These are phyloP conservation scores for Nevesoporus exiguus DNA, from an alignment of 768 basidiomycete species.

Conservation along the genomic window DNA sequence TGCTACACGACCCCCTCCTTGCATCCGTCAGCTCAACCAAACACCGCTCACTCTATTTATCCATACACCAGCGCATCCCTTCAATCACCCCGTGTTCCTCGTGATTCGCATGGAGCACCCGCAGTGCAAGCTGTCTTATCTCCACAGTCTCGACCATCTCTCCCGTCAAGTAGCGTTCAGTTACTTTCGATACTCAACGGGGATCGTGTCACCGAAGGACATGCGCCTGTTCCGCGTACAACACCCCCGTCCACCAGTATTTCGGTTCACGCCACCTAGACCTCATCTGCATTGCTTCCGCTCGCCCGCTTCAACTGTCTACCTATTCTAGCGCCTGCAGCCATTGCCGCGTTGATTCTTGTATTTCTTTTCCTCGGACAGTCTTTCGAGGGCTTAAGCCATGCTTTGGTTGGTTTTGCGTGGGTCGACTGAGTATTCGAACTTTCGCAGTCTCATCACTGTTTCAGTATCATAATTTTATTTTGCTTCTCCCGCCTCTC, in stretches of 20 bases:
- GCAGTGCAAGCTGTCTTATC: slow-evolving; percentile 11
- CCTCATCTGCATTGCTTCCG: slow-evolving; percentile 17
- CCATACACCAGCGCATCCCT: slow-evolving; percentile 9
- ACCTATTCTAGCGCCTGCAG: neutral
- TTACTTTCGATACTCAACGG: slow-evolving; percentile 37
- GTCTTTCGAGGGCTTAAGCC: slow-evolving; percentile 19
- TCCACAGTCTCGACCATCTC: slow-evolving; percentile 16
- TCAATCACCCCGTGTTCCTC: slow-evolving; percentile 9
- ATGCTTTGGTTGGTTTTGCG: slow-evolving; percentile 20
- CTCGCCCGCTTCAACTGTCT: neutral
- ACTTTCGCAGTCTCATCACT: slow-evolving; percentile 22
- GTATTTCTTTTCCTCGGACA: slow-evolving; percentile 10
- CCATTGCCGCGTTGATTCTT: slow-evolving; percentile 12
- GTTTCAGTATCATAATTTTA: slow-evolving; percentile 32
- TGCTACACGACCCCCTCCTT: slow-evolving; percentile 19
- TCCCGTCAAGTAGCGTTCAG: slow-evolving; percentile 26
- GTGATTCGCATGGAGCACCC: slow-evolving; percentile 12
- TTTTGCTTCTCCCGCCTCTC: slow-evolving; percentile 21
- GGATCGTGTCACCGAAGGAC: slow-evolving; percentile 14
- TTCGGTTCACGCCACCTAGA: slow-evolving; percentile 27
- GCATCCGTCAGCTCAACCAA: slow-evolving; percentile 11
- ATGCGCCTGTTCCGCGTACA: slow-evolving; percentile 8
- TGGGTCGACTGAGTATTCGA: slow-evolving; percentile 24
- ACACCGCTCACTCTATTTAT: slow-evolving; percentile 11
- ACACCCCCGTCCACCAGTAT: slow-evolving; percentile 7